A percentile compares a stretch with the other conserved stretches of the same genome.
phyloP scores from a whole-genome alignment of 2,329 filamentous ascomycete genomes.

The Beauveria brongniartii region DNA sequence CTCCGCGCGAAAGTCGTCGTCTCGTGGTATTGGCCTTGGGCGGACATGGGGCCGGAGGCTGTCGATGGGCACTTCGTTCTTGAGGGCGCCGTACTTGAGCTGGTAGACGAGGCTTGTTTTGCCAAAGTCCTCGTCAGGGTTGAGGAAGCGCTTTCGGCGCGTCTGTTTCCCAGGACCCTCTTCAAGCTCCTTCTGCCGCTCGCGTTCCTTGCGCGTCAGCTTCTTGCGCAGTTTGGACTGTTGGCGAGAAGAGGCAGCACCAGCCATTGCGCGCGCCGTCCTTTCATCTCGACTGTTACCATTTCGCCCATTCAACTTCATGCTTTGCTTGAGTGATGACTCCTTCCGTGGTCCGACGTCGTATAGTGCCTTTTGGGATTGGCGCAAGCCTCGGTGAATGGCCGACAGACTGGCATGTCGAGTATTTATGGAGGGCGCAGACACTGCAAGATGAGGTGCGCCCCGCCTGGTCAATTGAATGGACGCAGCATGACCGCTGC shows the following conservation, averaged over 20 bases:
- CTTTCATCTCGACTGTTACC: constrained; percentile 4
- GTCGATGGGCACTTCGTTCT: constrained; percentile 21
- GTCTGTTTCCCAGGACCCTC: constrained; percentile 31
- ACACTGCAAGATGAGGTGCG: neutral
- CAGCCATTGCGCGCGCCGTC: constrained; percentile 22
- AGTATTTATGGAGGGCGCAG: constrained; percentile 8
- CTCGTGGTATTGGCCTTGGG: constrained; percentile 12
- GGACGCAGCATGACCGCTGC: constrained; percentile 9
- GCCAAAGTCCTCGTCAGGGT: constrained; percentile 41
- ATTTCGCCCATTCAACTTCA: neutral
- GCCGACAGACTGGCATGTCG: constrained; percentile 47
- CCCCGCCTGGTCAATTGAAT: neutral
- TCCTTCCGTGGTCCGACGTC: constrained; percentile 13
- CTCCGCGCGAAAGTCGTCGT: neutral
- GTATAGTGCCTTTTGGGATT: constrained; percentile 30
- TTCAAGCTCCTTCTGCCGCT: constrained; percentile 20
- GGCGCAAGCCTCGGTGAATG: constrained; percentile 58
- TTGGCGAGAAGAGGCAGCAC: constrained; percentile 22
- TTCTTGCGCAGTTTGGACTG: constrained; percentile 44
- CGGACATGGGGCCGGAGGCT: constrained; percentile 20
- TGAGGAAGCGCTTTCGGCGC: constrained; percentile 43
- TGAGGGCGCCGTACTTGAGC: constrained; percentile 38
- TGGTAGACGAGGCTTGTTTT: constrained; percentile 49
- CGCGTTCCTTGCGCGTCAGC: constrained; percentile 33
- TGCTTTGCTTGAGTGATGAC: neutral